phyloP scores from a whole-genome alignment of 768 basidiomycete species.

The Termitomyces sp. region DNA sequence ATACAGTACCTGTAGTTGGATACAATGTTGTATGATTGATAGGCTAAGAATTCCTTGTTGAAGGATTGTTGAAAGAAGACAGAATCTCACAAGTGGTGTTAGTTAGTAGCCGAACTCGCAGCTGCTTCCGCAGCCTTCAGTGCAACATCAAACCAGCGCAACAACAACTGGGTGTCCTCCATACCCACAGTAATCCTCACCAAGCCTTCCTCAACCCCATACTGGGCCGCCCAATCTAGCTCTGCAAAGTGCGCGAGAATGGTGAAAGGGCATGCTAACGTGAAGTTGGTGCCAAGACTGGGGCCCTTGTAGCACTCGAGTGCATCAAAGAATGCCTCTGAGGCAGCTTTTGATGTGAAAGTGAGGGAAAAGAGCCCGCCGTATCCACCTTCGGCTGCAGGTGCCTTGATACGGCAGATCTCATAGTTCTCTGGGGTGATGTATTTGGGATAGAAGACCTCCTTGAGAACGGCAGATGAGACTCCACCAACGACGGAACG shows the following conservation, averaged over 20 bases:
- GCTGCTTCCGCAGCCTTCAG: constrained; percentile 64
- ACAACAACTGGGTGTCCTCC: constrained; percentile 60
- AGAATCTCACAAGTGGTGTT: background rate
- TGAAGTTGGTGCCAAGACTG: constrained; percentile 92
- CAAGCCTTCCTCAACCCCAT: constrained; percentile 78
- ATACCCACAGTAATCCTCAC: constrained; percentile 91
- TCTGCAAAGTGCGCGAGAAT: constrained; percentile 89
- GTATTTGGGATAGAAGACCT: constrained; percentile 90
- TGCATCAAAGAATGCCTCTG: constrained; percentile 78
- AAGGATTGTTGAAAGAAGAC: constrained; percentile 13
- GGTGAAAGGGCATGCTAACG: constrained; percentile 89
- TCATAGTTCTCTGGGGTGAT: constrained; percentile 67
- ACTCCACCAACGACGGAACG: constrained; percentile 41
- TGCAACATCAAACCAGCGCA: constrained; percentile 56
- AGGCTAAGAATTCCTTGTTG: constrained; percentile 25
- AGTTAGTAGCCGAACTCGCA: background rate
- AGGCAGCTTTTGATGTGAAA: constrained; percentile 65
- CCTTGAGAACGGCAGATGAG: constrained; percentile 53
- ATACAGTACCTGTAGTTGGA: constrained; percentile 34
- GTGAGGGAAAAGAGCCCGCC: constrained; percentile 87
- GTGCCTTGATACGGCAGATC: constrained; percentile 49
- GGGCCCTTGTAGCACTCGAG: constrained; percentile 87
- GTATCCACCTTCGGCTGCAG: constrained; percentile 46
- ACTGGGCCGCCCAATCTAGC: constrained; percentile 85
- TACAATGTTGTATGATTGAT: constrained; percentile 24